Conservation (phyloP, 116 monocot species). For the Posidonia oceanica region DNA sequence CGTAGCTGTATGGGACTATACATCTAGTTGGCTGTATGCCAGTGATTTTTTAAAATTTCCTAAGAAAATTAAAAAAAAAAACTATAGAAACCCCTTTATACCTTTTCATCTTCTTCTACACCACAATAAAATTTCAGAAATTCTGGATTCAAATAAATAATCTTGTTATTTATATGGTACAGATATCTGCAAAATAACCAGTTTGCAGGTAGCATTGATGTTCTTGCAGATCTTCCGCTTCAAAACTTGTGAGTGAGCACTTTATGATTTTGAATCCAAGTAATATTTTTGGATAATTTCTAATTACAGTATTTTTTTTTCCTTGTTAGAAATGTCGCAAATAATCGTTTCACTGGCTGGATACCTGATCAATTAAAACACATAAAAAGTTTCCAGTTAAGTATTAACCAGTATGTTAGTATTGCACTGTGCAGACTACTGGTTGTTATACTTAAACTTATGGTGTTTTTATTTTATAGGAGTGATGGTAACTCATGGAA, state of each 20-base stretch:
- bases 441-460: not conserved
- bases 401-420: not conserved
- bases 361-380: conserved; percentile 58
- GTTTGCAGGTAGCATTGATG: conserved; percentile 69
- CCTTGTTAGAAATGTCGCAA: conserved; percentile 66
- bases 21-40: too few relatives aligned
- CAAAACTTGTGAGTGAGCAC: conserved; percentile 51
- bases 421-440: not conserved
- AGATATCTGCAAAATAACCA: conserved; percentile 86
- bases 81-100: too few relatives aligned
- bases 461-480: conserved; percentile 19
- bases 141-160: not conserved
- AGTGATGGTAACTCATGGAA: conserved; percentile 90
- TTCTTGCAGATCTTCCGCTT: conserved; percentile 59
- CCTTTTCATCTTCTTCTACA: too few relatives aligned
- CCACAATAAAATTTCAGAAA: not conserved
- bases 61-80: too few relatives aligned
- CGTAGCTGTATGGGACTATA: too few relatives aligned
- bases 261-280: not conserved
- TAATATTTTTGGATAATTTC: not conserved
- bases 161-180: conserved; percentile 1
- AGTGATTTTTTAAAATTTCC: too few relatives aligned
- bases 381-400: conserved; percentile 58
- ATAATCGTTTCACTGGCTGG: conserved; percentile 83
- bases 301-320: conserved; percentile 2